A percentile compares a stretch with the other conserved stretches of the same genome.
phyloP scores from a whole-genome alignment of 805 yeast species.

The Cyberlindnera saturnus region DNA sequence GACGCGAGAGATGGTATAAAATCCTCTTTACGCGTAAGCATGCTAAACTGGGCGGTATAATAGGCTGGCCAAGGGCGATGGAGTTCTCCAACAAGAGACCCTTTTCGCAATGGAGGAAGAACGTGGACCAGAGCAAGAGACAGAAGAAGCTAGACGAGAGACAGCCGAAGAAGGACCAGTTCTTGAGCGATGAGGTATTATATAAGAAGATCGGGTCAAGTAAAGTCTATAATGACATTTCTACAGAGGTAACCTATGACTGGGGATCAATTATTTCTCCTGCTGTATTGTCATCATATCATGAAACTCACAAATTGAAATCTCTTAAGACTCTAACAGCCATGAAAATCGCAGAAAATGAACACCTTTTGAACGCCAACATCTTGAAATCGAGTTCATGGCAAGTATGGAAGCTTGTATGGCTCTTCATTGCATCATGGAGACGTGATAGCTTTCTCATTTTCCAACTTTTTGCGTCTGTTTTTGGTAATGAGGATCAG shows the following conservation, averaged over 20 bases:
- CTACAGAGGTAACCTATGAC: slow-evolving; percentile 12
- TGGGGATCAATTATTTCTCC: slow-evolving; percentile 15
- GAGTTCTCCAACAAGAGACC: not conserved
- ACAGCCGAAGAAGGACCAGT: not conserved
- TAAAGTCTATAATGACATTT: slow-evolving; percentile 11
- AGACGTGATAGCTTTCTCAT: slow-evolving; percentile 25
- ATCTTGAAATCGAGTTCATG: slow-evolving; percentile 22
- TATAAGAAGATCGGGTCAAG: slow-evolving; percentile 18
- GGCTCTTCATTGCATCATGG: slow-evolving; percentile 26
- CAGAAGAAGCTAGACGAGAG: not conserved
- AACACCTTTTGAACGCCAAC: slow-evolving; percentile 12
- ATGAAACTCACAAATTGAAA: slow-evolving; percentile 7
- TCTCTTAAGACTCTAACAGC: slow-evolving; percentile 24
- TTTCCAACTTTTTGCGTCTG: slow-evolving; percentile 25
- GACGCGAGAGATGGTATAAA: too few species aligned
- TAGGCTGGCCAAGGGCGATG: too few species aligned
- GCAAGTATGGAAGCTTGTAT: slow-evolving; percentile 27
- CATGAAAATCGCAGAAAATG: slow-evolving; percentile 21
- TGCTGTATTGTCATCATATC: not conserved
- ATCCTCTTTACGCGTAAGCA: too few species aligned
- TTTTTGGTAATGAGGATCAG: slow-evolving; percentile 13
- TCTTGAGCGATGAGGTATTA: slow-evolving; percentile 6
- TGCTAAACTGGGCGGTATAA: too few species aligned
- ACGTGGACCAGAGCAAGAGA: not conserved
- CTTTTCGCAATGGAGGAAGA: not conserved